phyloP scores from a whole-genome alignment of 768 basidiomycete genomes.

The Chalciporus chontae region DNA sequence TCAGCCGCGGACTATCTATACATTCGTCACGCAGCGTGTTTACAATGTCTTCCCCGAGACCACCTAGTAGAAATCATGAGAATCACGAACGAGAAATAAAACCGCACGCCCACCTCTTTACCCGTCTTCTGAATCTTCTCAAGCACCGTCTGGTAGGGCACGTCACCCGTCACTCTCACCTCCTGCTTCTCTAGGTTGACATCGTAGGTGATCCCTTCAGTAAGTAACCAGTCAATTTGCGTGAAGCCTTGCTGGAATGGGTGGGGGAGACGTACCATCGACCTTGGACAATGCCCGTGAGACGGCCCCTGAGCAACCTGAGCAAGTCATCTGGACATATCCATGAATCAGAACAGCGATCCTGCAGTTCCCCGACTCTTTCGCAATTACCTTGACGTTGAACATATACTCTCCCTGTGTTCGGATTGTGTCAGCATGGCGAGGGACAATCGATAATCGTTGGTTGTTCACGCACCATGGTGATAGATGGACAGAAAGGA shows the following conservation, averaged over 20 bases:
- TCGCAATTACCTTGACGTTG: slow-evolving; percentile 66
- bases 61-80: slow-evolving; percentile 26
- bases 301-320: slow-evolving; percentile 83
- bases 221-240: background rate
- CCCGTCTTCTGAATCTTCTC: slow-evolving; percentile 88
- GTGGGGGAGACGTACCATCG: slow-evolving; percentile 24
- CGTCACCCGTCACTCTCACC: slow-evolving; percentile 62
- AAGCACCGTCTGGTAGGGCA: slow-evolving; percentile 61
- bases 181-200: slow-evolving; percentile 69
- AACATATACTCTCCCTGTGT: slow-evolving; percentile 55
- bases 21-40: background rate
- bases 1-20: too few relatives aligned
- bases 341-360: slow-evolving; percentile 3
- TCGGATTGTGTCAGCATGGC: slow-evolving; percentile 1
- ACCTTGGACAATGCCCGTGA: slow-evolving; percentile 70
- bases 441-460: background rate
- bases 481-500: slow-evolving; percentile 1
- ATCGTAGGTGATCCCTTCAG: slow-evolving; percentile 38
- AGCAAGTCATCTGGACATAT: slow-evolving; percentile 73
- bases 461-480: slow-evolving; percentile 20
- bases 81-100: background rate
- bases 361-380: background rate
- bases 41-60: slow-evolving; percentile 44
- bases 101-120: slow-evolving; percentile 59
- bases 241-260: background rate